These are phyloP conservation scores for Castanea sativa DNA, from an alignment of 306 rosid species.

Conservation along the genomic window DNA sequence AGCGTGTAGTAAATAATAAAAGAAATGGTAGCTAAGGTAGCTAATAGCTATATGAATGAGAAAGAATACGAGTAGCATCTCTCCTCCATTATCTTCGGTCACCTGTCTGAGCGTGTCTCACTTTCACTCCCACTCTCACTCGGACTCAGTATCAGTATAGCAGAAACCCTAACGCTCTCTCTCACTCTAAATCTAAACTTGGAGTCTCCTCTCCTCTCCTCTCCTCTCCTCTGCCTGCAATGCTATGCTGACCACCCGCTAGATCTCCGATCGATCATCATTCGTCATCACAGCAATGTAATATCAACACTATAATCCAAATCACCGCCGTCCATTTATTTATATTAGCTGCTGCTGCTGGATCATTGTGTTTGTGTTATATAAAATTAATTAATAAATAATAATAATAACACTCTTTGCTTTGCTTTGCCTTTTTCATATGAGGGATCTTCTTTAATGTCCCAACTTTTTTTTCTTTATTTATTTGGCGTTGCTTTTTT, in stretches of 20 bases:
- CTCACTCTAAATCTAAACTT: neutral
- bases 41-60: neutral
- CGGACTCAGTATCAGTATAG: neutral
- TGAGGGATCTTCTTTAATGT: neutral
- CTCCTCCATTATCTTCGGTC: constrained; percentile 49
- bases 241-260: constrained; percentile 8
- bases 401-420: too few species aligned
- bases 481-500: constrained; percentile 11
- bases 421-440: neutral
- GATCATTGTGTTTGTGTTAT: neutral
- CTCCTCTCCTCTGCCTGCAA: too few species aligned
- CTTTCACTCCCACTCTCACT: neutral
- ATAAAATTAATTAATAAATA: neutral
- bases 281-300: constrained; percentile 23
- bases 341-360: neutral
- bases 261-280: constrained; percentile 35
- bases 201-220: too few species aligned
- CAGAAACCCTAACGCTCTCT: constrained; percentile 40
- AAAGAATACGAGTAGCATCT: too few species aligned
- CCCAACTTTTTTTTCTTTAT: constrained; percentile 12
- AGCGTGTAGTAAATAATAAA: neutral
- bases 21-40: neutral
- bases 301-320: constrained; percentile 16
- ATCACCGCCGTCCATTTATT: neutral
- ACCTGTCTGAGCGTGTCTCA: constrained; percentile 31